Evolutionary conservation across 768 basidiomycete species (phyloP), one percentile per base, ranked within the genome.

Genomic region (Lactarius quietus): DNA sequence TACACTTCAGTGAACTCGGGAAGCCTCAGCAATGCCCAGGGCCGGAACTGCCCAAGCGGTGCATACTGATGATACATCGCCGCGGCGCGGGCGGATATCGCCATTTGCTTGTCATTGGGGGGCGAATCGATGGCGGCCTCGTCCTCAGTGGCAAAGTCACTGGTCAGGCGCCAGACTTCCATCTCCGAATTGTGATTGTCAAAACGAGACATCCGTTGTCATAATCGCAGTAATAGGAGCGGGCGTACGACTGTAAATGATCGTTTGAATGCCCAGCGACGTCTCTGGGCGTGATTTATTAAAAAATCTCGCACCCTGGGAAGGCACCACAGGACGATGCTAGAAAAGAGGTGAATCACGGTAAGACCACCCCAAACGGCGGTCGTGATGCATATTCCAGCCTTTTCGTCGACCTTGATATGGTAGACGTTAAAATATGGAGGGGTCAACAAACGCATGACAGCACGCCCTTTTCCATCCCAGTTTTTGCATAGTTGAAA

Each of bases 341-440:
- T 81, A 0, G 73, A 77, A 7, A 80, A 73, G 29, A 90, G 72
- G 70, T 88, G 85, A 8, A 79, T 78, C 0, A 92, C 89, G 1
- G 70, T 67, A 8, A 93, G 69, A 0, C 89, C 88, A 0, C 89
- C 88, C 8, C 67, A 63, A 5, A 73, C 72, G 52, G 78, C 78
- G 0, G 89, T 90, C 3, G 82, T 81, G 51, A 92, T 82, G 57
- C 88, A 76, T 28, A 87, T 78, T 4, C 84, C 83, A 7, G 78
- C 79, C 36, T 78, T 74, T 70, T 89, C 84, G 62, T 93, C 92
- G 26, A 89, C 81, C 75, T 93, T 93, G 76, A 92, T 85, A 6
- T 90, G 84, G 74, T 92, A 89, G 0, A 90, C 84, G 5, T 72
- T 70, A 31, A 69, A 67, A 28, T 80, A 77, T 8, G 77, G 69